Evolutionary conservation across 768 basidiomycete species (phyloP).

Genomic region (Mycena polygramma): DNA sequence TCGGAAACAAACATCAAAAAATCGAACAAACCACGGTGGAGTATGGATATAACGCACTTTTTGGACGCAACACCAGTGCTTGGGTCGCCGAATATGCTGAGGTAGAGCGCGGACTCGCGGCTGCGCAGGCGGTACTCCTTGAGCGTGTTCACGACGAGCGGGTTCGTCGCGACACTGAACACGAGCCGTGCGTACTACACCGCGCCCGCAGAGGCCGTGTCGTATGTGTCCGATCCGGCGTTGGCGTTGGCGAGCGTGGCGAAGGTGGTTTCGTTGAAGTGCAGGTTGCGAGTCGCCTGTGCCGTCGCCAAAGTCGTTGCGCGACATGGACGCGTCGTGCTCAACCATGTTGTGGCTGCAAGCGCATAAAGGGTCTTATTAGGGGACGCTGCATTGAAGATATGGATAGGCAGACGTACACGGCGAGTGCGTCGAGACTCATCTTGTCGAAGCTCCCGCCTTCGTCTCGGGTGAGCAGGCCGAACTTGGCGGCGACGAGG

Average conservation of each 20-base stretch:
- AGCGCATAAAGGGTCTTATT: not conserved
- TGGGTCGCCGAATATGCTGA: constrained; percentile 12
- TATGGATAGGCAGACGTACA: not conserved
- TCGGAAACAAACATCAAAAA: not conserved
- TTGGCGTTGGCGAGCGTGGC: constrained; percentile 3
- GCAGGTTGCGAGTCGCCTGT: constrained; percentile 11
- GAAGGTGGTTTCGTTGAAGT: constrained; percentile 16
- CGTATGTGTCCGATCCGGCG: constrained; percentile 3
- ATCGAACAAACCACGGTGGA: not conserved
- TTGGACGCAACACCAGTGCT: constrained; percentile 7
- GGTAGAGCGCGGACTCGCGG: constrained; percentile 13
- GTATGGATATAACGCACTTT: not conserved
- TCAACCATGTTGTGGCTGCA: constrained; percentile 4
- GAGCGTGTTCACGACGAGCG: not conserved
- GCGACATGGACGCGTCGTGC: not conserved
- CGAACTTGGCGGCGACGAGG: constrained; percentile 10
- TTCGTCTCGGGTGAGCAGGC: not conserved
- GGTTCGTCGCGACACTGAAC: constrained; percentile 9
- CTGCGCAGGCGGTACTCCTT: constrained; percentile 3
- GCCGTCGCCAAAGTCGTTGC: constrained; percentile 12
- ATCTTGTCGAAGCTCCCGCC: constrained; percentile 11
- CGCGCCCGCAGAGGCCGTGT: not conserved
- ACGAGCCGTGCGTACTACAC: constrained; percentile 3
- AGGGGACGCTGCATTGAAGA: too few relatives aligned
- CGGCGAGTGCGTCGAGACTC: constrained; percentile 1